These are phyloP conservation scores for Metroxylon sagu DNA, from an alignment of 176 grass and related monocot genomes.

Conservation along the genomic window DNA sequence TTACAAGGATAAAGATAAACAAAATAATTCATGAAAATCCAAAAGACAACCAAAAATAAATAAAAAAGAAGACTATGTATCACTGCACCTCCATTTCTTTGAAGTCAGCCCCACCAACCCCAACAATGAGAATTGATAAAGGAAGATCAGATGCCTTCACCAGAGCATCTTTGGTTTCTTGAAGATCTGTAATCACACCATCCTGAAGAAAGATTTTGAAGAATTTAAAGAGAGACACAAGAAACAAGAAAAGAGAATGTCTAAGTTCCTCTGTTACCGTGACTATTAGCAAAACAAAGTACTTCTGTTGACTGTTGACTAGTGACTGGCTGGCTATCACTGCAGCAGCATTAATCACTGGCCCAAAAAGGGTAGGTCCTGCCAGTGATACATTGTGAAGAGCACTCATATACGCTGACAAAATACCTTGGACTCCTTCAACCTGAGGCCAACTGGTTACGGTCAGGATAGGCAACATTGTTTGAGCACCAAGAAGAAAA, in stretches of 20 bases:
- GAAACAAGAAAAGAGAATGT: constrained; percentile 1
- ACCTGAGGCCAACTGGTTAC: constrained; percentile 43
- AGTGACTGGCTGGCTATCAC: constrained; percentile 79
- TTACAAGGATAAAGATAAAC: background rate
- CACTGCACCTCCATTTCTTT: constrained; percentile 94
- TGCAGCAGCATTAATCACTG: constrained; percentile 70
- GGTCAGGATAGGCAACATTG: constrained; percentile 10
- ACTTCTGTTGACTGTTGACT: constrained; percentile 54
- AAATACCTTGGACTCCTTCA: constrained; percentile 96
- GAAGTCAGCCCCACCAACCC: constrained; percentile 93
- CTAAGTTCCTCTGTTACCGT: constrained; percentile 43
- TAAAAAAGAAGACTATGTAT: background rate
- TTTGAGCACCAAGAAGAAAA: too few species aligned
- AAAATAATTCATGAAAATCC: constrained; percentile 1
- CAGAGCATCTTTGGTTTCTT: constrained; percentile 87
- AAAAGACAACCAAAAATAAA: constrained; percentile 8
- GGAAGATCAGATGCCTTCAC: constrained; percentile 96
- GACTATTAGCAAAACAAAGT: constrained; percentile 77
- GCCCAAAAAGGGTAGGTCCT: constrained; percentile 92
- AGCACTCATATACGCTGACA: constrained; percentile 95
- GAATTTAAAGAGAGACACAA: constrained; percentile 12
- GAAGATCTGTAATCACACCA: constrained; percentile 96
- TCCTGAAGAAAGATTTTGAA: constrained; percentile 55
- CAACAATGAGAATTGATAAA: constrained; percentile 79
- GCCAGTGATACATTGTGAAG: constrained; percentile 91